Conservation (phyloP, 192 early-diverging fungal species). For the Pilaira anomala region DNA sequence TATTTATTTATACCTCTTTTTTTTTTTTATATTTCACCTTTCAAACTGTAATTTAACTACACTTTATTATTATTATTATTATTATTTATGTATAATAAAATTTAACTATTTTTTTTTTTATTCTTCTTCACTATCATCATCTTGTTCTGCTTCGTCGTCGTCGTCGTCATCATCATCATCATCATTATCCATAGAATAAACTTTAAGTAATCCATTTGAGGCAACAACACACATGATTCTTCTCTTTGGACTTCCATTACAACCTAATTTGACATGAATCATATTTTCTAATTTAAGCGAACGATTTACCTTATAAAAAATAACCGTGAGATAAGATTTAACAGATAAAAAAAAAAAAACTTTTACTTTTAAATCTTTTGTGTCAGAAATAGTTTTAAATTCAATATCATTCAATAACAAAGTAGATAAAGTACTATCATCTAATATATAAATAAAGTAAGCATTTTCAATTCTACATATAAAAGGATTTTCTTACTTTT, state of each 20-base stretch:
- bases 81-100: neutral
- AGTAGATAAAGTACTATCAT: too few relatives aligned
- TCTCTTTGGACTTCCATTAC: conserved; percentile 12
- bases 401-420: too few relatives aligned
- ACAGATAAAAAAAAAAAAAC: too few relatives aligned
- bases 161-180: neutral
- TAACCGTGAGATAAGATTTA: neutral
- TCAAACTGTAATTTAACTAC: neutral
- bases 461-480: neutral
- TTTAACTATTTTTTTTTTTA: conserved; percentile 2
- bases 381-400: too few relatives aligned
- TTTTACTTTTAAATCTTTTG: too few relatives aligned
- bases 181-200: conserved; percentile 11
- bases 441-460: neutral
- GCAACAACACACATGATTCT: neutral
- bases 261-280: conserved; percentile 8
- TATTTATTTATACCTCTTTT: too few relatives aligned
- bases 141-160: neutral
- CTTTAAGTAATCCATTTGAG: neutral
- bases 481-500: neutral
- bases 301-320: neutral
- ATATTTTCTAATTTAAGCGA: neutral
- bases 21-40: neutral
- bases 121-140: neutral
- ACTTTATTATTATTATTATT: neutral